Evolutionary conservation across 495 filamentous ascomycete genomes (phyloP), one percentile per base, ranked within the genome.

Genomic region (Penicillium ucsense): DNA sequence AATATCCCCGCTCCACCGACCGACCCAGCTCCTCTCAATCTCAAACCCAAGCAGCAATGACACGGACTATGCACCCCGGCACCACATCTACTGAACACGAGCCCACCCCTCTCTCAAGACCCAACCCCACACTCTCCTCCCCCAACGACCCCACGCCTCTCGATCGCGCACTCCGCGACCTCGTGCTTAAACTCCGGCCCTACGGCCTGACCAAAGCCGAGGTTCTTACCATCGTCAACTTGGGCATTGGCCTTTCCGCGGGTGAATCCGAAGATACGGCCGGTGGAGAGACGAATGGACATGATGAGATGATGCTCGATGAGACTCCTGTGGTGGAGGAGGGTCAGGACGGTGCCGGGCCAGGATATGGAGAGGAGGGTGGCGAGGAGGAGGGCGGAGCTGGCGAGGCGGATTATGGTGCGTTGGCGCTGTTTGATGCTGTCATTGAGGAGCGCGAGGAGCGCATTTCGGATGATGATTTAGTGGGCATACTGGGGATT

Each of bases 171-270:
- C 53, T 71, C 8, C 59, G 62, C 10, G 63, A 63, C 2, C 63
- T 81, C 4, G 55, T 79, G 5, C 52, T 55, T 2, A 47, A 55
- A 9, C 50, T 81, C 7, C 60, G 66, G 40, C 68, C 71, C 0
- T 80, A 66, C 47, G 64, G 67, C n/a, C 58, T 82, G 35, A 78
- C 74, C 27, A 84, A 85, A 63, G 72, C 73, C 0, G 82, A 85
- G 60, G 62, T 82, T 8, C 56, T 85, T 5, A 83, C 81, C 78
- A 78, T 84, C 34, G 50, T 83, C 4, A 84, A 85, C 53, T 55
- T 82, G 37, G 71, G 71, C 0, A 49, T 74, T n/a, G 71, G 71
- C 3, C 2, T 71, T 2, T 38, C 47, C 5, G 20, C 49, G 8
- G 50, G 11, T 31, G 37, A 27, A 9, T 38, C 35, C 46, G 49